phyloP scores from a whole-genome alignment of 208 protist species.

The Acanthamoeba sp. region DNA sequence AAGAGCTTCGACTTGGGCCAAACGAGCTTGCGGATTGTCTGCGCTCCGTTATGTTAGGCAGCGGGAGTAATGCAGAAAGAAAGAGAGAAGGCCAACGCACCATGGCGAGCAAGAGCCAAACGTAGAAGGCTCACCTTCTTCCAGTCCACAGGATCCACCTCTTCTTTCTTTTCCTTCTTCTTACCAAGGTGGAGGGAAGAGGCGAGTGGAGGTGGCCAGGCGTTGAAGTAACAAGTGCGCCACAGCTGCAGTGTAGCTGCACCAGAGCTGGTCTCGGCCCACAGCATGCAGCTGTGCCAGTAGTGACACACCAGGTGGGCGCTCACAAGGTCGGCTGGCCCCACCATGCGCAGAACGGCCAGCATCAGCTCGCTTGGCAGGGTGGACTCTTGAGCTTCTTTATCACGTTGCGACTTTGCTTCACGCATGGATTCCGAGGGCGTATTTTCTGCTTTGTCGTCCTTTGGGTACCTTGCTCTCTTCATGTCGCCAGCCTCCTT shows the following conservation, averaged over 20 bases:
- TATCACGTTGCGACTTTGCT: background rate
- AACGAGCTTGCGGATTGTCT: background rate
- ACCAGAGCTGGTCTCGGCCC: background rate
- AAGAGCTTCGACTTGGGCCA: background rate
- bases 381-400: background rate
- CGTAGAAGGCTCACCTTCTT: constrained; percentile 5
- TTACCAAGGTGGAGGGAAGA: background rate
- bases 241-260: background rate
- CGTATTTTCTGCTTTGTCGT: no score
- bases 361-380: background rate
- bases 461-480: no score
- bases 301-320: background rate
- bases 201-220: background rate
- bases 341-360: background rate
- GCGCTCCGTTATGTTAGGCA: no score
- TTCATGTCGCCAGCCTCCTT: no score
- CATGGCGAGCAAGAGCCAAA: background rate
- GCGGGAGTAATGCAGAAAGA: background rate
- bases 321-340: background rate
- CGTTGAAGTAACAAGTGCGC: constrained; percentile 35
- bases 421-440: no score
- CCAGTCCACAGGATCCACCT: background rate
- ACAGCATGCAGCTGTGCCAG: background rate
- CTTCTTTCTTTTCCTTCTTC: background rate
- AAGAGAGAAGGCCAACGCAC: background rate